Conservation (phyloP, 805 yeast species). For the Teunomyces barrocoloradensis region DNA sequence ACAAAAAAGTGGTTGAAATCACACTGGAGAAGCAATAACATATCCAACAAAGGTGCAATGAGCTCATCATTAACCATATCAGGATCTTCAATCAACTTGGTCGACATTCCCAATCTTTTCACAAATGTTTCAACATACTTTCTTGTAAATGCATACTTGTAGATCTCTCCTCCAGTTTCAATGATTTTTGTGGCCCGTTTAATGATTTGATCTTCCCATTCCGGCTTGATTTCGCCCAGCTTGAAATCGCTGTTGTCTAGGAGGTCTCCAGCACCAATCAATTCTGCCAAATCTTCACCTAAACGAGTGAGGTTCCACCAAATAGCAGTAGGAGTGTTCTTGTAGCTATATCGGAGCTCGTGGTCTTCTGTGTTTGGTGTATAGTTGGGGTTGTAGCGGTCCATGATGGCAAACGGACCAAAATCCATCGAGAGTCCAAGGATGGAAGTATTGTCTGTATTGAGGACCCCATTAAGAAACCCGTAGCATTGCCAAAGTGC, state of each 20-base stretch:
- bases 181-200: slow-evolving; percentile 65
- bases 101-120: slow-evolving; percentile 64
- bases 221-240: slow-evolving; percentile 45
- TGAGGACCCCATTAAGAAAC: slow-evolving; percentile 88
- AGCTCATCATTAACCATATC: slow-evolving; percentile 44
- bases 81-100: slow-evolving; percentile 27
- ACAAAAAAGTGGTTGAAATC: slow-evolving; percentile 83
- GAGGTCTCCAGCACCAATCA: slow-evolving; percentile 68
- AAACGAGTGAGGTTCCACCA: slow-evolving; percentile 91
- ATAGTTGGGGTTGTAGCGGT: slow-evolving; percentile 72
- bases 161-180: slow-evolving; percentile 61
- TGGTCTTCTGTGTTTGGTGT: slow-evolving; percentile 92
- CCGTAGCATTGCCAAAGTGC: slow-evolving; percentile 93
- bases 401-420: slow-evolving; percentile 94
- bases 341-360: slow-evolving; percentile 66
- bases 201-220: slow-evolving; percentile 49
- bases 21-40: slow-evolving; percentile 58
- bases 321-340: slow-evolving; percentile 79
- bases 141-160: slow-evolving; percentile 57
- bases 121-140: slow-evolving; percentile 58
- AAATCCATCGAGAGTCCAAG: slow-evolving; percentile 86
- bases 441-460: slow-evolving; percentile 92
- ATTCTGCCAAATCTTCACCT: slow-evolving; percentile 80
- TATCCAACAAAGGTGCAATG: slow-evolving; percentile 58
- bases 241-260: slow-evolving; percentile 43